These are phyloP conservation scores for Talaromyces funiculosus DNA, from an alignment of 2,329 filamentous ascomycete species.

Conservation along the genomic window DNA sequence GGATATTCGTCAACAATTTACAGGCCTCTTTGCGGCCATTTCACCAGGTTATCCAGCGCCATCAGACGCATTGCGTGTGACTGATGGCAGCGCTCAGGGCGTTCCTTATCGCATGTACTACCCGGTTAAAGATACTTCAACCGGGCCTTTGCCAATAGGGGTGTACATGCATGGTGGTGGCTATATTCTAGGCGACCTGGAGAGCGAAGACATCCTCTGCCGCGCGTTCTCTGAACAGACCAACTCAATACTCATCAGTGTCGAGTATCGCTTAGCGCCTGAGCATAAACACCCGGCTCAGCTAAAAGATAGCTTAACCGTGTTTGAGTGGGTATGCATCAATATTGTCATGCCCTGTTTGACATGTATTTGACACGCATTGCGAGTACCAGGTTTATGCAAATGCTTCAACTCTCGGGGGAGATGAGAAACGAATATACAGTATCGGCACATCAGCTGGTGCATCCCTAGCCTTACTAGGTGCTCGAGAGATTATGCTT, in stretches of 20 bases:
- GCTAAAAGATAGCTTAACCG: background rate
- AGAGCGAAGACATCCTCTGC: background rate
- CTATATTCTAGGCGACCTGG: background rate
- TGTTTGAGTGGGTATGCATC: background rate
- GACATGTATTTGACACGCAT: background rate
- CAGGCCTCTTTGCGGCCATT: background rate
- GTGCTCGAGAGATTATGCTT: background rate
- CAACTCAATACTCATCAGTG: background rate
- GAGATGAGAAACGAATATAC: background rate
- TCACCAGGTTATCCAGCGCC: background rate
- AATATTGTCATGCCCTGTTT: background rate
- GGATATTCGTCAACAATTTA: background rate
- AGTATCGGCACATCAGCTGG: background rate
- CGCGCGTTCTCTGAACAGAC: background rate
- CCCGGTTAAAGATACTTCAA: background rate
- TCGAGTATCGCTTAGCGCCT: background rate
- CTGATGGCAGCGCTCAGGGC: background rate
- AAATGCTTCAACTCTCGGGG: background rate
- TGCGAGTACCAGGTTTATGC: background rate
- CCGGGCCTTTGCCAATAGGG: background rate
- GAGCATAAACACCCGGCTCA: background rate
- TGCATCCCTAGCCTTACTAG: background rate
- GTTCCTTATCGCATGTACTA: background rate
- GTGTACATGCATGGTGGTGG: background rate
- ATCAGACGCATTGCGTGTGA: background rate